phyloP scores from a whole-genome alignment of 805 yeast species.

The Priceomyces haplophilus region DNA sequence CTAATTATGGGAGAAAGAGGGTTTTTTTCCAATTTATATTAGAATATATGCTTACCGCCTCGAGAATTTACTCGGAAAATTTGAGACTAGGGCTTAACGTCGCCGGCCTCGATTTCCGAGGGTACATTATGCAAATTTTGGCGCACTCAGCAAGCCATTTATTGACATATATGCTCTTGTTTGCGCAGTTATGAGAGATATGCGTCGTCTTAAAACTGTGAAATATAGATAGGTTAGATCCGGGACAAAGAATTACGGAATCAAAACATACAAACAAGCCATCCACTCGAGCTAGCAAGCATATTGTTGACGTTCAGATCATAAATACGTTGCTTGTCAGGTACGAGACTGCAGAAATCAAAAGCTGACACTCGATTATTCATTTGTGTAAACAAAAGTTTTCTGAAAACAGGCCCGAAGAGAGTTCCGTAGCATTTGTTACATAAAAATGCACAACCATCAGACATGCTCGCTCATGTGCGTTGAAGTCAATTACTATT shows the following conservation, averaged over 20 bases:
- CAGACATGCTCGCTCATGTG: no score
- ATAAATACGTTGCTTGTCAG: no score
- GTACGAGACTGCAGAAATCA: no score
- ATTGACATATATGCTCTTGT: constrained; percentile 1
- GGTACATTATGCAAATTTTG: constrained; percentile 3
- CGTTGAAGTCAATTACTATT: constrained; percentile 1
- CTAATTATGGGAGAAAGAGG: constrained; percentile 3
- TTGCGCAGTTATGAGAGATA: not conserved
- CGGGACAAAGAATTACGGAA: not conserved
- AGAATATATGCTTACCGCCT: constrained; percentile 8
- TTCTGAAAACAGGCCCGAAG: no score
- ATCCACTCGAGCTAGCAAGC: no score
- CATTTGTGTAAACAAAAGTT: no score
- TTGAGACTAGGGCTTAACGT: not conserved
- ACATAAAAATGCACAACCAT: no score
- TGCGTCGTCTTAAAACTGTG: not conserved
- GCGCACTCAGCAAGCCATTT: constrained; percentile 4
- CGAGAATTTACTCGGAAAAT: constrained; percentile 8
- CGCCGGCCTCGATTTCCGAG: constrained; percentile 5
- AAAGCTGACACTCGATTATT: no score
- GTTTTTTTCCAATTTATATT: constrained; percentile 3
- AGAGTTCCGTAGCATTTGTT: no score
- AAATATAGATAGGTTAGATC: not conserved
- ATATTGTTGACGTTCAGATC: no score
- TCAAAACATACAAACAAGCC: no score